Evolutionary conservation across 345 rosid species (phyloP).

Genomic region (Nephelium lappaceum): DNA sequence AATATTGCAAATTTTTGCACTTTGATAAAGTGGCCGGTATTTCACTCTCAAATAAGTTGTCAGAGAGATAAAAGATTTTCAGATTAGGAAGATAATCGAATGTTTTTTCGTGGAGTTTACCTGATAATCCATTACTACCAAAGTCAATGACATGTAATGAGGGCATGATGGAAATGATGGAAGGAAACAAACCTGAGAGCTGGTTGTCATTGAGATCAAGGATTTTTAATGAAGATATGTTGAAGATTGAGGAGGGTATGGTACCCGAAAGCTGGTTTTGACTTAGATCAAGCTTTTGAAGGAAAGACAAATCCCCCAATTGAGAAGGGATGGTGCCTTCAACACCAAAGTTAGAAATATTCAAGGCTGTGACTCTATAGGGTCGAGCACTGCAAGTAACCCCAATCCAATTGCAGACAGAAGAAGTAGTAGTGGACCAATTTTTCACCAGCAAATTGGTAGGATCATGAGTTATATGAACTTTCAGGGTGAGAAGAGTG

Average conservation of each 20-base stretch:
- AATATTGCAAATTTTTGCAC: too few species aligned
- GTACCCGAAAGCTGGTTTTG: conserved; percentile 1
- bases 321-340: conserved; percentile 13
- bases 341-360: conserved; percentile 2
- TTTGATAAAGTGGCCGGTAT: too few species aligned
- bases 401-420: conserved; percentile 4
- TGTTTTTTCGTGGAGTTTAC: neutral
- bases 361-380: conserved; percentile 18
- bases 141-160: neutral
- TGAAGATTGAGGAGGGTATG: conserved; percentile 3
- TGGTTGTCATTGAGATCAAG: neutral
- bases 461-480: neutral
- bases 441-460: neutral
- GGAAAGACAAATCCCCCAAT: neutral
- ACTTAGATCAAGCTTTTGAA: neutral
- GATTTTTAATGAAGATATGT: neutral
- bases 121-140: too few species aligned
- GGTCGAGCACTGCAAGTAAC: conserved; percentile 13
- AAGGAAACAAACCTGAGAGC: neutral
- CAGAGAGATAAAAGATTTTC: too few species aligned
- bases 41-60: too few species aligned
- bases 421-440: conserved; percentile 1
- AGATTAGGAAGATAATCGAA: neutral
- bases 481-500: conserved; percentile 8
- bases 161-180: neutral